These are phyloP conservation scores for Aspergillus latus DNA, from an alignment of 2,329 filamentous ascomycete species.

Conservation along the genomic window DNA sequence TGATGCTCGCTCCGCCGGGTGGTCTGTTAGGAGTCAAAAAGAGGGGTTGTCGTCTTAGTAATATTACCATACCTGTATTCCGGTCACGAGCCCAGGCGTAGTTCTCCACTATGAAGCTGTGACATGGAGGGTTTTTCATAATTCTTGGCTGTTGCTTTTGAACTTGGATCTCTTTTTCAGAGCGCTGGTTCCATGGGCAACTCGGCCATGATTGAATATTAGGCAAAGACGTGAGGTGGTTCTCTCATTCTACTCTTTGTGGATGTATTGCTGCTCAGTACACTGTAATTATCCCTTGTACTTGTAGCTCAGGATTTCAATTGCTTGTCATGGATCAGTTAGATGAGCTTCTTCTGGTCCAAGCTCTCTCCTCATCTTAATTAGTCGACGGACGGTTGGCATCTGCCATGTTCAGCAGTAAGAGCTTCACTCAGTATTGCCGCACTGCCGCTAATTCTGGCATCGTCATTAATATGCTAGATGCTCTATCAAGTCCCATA, in stretches of 20 bases:
- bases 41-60: conserved; percentile 12
- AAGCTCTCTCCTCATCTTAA: conserved; percentile 9
- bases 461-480: neutral
- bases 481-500: neutral
- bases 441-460: neutral
- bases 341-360: conserved; percentile 12
- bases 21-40: conserved; percentile 9
- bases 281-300: neutral
- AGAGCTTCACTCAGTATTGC: conserved; percentile 5
- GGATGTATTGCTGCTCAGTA: neutral
- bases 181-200: neutral
- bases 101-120: conserved; percentile 5
- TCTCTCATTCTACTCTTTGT: neutral
- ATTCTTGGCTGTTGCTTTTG: conserved; percentile 2
- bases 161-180: neutral
- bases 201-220: neutral
- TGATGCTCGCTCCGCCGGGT: too few relatives aligned
- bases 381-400: conserved; percentile 8
- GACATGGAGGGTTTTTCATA: conserved; percentile 12
- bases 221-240: neutral
- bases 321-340: neutral
- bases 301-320: neutral
- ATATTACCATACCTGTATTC: conserved; percentile 4
- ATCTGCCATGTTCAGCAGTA: neutral
- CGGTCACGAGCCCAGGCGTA: conserved; percentile 7